Conservation (phyloP, 345 rosid genomes). For the Citrus unshiu region DNA sequence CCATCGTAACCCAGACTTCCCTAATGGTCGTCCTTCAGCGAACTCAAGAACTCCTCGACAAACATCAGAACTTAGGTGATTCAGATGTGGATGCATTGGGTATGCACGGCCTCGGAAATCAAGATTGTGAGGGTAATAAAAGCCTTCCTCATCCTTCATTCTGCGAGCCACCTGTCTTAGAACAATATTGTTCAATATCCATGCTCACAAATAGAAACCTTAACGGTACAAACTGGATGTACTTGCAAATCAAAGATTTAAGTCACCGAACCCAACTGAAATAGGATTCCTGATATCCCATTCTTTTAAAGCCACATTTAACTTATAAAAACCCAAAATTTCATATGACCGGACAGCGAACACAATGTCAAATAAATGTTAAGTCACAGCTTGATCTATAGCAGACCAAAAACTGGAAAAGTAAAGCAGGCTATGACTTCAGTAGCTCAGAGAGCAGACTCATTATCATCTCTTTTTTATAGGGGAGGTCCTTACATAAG, state of each 20-base stretch:
- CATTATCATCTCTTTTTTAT: neutral
- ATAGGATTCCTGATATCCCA: neutral
- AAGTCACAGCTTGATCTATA: neutral
- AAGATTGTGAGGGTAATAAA: conserved; percentile 97
- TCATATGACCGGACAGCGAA: neutral
- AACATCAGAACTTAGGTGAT: conserved; percentile 90
- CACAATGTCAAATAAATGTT: neutral
- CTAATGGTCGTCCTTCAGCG: conserved; percentile 86
- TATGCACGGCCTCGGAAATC: conserved; percentile 99
- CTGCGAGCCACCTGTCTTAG: conserved; percentile 79
- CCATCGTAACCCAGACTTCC: conserved; percentile 86
- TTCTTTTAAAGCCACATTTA: neutral
- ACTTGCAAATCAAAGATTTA: neutral
- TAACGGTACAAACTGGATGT: neutral
- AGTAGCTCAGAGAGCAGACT: neutral
- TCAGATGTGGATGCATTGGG: conserved; percentile 97
- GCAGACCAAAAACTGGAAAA: neutral
- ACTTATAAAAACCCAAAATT: neutral
- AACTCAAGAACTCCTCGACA: conserved; percentile 97
- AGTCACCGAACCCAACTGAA: neutral
- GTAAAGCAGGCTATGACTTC: neutral
- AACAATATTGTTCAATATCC: conserved; percentile 19
- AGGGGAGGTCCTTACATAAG: neutral
- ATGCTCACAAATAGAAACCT: conserved; percentile 15
- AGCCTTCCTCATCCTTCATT: conserved; percentile 92